Conservation (phyloP, 2,329 filamentous ascomycete genomes). For the Aspergillus persii region DNA sequence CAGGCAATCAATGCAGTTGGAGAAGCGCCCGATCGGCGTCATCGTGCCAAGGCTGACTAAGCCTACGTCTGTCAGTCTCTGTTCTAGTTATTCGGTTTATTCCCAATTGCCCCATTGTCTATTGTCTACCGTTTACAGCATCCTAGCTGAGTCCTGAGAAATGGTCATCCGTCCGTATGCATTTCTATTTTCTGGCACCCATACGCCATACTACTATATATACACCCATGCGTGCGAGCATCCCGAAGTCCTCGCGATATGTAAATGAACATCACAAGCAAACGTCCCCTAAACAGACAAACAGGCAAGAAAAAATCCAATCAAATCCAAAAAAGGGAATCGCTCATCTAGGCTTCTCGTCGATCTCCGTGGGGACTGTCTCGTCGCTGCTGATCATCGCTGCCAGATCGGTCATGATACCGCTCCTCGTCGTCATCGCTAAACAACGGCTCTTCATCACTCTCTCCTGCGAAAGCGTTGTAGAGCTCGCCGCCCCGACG, state of each 20-base stretch:
- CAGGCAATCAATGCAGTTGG: constrained; percentile 9
- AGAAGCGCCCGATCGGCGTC: constrained; percentile 21
- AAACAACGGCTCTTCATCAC: constrained; percentile 66
- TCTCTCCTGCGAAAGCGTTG: constrained; percentile 93
- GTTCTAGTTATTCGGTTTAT: no score
- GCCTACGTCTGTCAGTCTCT: background rate
- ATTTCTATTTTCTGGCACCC: background rate
- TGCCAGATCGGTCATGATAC: constrained; percentile 31
- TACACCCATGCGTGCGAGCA: background rate
- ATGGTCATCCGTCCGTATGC: no score
- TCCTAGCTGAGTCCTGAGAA: no score
- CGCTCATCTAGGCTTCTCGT: constrained; percentile 10
- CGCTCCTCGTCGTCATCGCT: constrained; percentile 44
- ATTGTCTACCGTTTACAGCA: no score
- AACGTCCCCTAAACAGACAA: constrained; percentile 9
- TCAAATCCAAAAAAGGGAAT: constrained; percentile 4
- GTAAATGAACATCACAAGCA: background rate
- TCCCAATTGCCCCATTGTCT: no score
- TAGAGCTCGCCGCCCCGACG: constrained; percentile 83
- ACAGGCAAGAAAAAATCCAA: background rate
- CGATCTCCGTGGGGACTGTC: constrained; percentile 13
- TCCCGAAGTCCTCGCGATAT: background rate
- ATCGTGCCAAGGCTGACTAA: constrained; percentile 16
- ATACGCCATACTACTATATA: constrained; percentile 2
- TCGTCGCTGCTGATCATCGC: constrained; percentile 21